Evolutionary conservation across 768 basidiomycete genomes (phyloP).

Genomic region (Hemileccinum impolitum): DNA sequence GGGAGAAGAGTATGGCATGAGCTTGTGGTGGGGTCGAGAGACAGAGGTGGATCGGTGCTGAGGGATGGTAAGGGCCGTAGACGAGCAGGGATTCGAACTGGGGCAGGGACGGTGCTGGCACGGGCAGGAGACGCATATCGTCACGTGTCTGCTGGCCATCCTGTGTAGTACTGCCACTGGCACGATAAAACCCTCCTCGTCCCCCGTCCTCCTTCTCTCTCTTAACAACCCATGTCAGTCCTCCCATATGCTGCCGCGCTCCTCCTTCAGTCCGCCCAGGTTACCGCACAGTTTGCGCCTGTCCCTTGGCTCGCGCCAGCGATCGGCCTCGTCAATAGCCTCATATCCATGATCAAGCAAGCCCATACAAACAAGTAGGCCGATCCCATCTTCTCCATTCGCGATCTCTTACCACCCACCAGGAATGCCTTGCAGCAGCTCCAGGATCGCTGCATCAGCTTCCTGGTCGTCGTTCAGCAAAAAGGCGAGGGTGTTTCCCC

Average conservation of each 20-base stretch:
- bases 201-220: neutral
- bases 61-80: slow-evolving; percentile 58
- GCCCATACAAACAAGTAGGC: slow-evolving; percentile 47
- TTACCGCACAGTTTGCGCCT: slow-evolving; percentile 45
- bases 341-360: slow-evolving; percentile 46
- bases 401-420: slow-evolving; percentile 2
- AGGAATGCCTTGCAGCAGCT: slow-evolving; percentile 45
- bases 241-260: slow-evolving; percentile 10
- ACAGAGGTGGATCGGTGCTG: slow-evolving; percentile 67
- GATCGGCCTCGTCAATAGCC: slow-evolving; percentile 39
- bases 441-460: slow-evolving; percentile 42
- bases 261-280: slow-evolving; percentile 34
- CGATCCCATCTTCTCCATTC: neutral
- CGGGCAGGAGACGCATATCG: slow-evolving; percentile 39
- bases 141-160: slow-evolving; percentile 23
- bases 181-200: neutral
- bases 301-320: slow-evolving; percentile 46
- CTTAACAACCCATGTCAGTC: slow-evolving; percentile 11
- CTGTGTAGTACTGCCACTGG: slow-evolving; percentile 10
- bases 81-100: slow-evolving; percentile 57
- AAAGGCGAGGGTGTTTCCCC: slow-evolving; percentile 26
- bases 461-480: slow-evolving; percentile 40
- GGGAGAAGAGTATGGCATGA: slow-evolving; percentile 48
- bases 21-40: slow-evolving; percentile 42
- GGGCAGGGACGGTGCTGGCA: slow-evolving; percentile 47